A percentile compares a stretch with the other conserved stretches of the same genome.
phyloP scores from a whole-genome alignment of 2,329 filamentous ascomycete species.

The Paradendryphiella salina region DNA sequence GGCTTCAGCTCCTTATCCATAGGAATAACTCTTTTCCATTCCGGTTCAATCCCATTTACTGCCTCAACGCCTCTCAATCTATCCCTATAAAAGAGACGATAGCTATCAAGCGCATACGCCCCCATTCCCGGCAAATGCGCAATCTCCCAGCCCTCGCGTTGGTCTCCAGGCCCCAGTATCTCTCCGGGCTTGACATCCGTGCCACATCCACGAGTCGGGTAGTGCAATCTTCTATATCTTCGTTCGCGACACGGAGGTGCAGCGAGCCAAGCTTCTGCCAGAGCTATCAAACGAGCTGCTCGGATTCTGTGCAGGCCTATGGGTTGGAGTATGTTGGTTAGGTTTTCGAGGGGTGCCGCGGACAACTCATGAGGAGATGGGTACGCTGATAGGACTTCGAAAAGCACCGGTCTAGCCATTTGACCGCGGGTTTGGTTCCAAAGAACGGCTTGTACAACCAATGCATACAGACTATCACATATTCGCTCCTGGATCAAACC shows the following conservation, averaged over 20 bases:
- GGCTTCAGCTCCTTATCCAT: conserved; percentile 87
- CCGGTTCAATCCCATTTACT: conserved; percentile 70
- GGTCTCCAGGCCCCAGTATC: conserved; percentile 37
- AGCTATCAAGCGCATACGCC: conserved; percentile 83
- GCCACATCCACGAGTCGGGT: conserved; percentile 27
- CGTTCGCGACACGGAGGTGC: conserved; percentile 63
- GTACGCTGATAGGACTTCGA: conserved; percentile 67
- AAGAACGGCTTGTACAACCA: conserved; percentile 81
- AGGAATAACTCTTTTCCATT: conserved; percentile 87
- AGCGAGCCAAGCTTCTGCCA: conserved; percentile 70
- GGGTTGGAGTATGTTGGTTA: conserved; percentile 27
- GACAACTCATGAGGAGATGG: conserved; percentile 68
- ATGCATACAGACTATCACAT: conserved; percentile 72
- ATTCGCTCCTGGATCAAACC: conserved; percentile 85
- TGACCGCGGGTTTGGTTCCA: conserved; percentile 78
- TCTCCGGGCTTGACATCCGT: conserved; percentile 52
- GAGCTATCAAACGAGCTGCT: conserved; percentile 67
- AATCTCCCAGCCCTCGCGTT: conserved; percentile 72
- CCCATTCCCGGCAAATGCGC: conserved; percentile 76
- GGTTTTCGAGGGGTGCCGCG: conserved; percentile 19
- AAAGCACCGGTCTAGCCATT: conserved; percentile 75
- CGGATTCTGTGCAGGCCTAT: conserved; percentile 51
- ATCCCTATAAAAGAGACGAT: conserved; percentile 92
- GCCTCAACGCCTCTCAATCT: conserved; percentile 62
- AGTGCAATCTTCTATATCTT: conserved; percentile 60